Conservation (phyloP, 2,329 filamentous ascomycete species). For the Paraphaeosphaeria minitans region DNA sequence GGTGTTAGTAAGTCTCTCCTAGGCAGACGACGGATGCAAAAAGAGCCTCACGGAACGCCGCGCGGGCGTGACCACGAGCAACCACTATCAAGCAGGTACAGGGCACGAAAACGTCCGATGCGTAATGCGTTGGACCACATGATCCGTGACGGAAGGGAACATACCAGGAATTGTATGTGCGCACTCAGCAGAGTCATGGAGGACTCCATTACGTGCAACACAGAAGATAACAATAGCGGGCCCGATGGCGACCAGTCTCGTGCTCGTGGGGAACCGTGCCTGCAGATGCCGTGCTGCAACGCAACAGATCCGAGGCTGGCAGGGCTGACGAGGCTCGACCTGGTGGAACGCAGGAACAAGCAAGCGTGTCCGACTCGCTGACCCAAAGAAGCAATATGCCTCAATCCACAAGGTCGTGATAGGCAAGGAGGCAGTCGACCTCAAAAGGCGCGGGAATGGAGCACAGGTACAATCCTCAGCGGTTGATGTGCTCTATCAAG, state of each 20-base stretch:
- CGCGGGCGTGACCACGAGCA: slow-evolving; percentile 34
- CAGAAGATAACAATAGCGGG: slow-evolving; percentile 39
- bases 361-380: slow-evolving; percentile 31
- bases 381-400: slow-evolving; percentile 34
- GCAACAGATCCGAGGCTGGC: slow-evolving; percentile 26
- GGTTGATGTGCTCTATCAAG: slow-evolving; percentile 48
- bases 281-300: slow-evolving; percentile 32
- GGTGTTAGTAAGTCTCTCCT: slow-evolving; percentile 35
- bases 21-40: slow-evolving; percentile 39
- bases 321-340: slow-evolving; percentile 34
- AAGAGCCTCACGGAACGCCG: slow-evolving; percentile 33
- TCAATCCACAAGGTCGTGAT: slow-evolving; percentile 22
- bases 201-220: slow-evolving; percentile 47
- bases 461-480: slow-evolving; percentile 30
- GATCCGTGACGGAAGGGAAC: slow-evolving; percentile 35
- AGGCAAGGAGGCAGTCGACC: slow-evolving; percentile 18
- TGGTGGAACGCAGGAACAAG: slow-evolving; percentile 32
- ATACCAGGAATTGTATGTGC: slow-evolving; percentile 56
- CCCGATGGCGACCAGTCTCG: slow-evolving; percentile 34
- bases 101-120: slow-evolving; percentile 23
- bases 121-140: slow-evolving; percentile 24
- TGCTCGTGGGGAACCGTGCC: slow-evolving; percentile 32
- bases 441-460: slow-evolving; percentile 26
- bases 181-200: slow-evolving; percentile 55
- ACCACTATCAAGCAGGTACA: slow-evolving; percentile 28